Evolutionary conservation across 768 basidiomycete genomes (phyloP).

Genomic region (Nidularia sp.): DNA sequence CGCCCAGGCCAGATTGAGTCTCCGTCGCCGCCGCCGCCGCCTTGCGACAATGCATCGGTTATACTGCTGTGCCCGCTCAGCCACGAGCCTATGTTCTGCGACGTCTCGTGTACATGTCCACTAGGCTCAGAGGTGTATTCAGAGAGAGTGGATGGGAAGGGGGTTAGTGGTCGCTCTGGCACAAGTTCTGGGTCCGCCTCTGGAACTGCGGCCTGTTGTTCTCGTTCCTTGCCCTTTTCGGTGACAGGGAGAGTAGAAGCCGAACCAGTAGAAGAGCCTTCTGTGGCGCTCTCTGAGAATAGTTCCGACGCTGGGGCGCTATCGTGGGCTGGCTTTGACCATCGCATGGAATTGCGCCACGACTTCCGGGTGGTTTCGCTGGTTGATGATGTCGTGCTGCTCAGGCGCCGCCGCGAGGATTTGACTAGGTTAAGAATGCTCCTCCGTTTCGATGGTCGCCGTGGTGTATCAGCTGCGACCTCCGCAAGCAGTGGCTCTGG

Average conservation of each 20-base stretch:
- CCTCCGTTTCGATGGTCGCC: conserved; percentile 22
- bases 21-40: neutral
- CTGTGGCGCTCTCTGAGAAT: neutral
- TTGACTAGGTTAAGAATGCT: conserved; percentile 27
- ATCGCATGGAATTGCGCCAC: conserved; percentile 21
- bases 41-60: neutral
- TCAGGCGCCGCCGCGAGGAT: conserved; percentile 10
- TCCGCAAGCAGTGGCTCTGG: neutral
- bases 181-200: neutral
- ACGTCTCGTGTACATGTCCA: neutral
- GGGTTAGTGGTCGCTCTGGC: conserved; percentile 3
- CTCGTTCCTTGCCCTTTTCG: conserved; percentile 27
- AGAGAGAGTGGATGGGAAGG: neutral
- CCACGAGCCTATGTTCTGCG: conserved; percentile 2
- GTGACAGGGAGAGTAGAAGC: neutral
- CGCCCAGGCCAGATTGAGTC: too few relatives aligned
- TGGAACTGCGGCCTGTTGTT: conserved; percentile 7
- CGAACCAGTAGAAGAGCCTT: neutral
- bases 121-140: neutral
- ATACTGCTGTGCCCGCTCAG: conserved; percentile 1
- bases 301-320: conserved; percentile 10
- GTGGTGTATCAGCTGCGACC: conserved; percentile 8
- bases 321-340: conserved; percentile 22
- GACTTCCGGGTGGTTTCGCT: conserved; percentile 13
- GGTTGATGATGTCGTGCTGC: conserved; percentile 4